phyloP scores from a whole-genome alignment of 352 stramenopile genomes.

The Pythium oligandrum region DNA sequence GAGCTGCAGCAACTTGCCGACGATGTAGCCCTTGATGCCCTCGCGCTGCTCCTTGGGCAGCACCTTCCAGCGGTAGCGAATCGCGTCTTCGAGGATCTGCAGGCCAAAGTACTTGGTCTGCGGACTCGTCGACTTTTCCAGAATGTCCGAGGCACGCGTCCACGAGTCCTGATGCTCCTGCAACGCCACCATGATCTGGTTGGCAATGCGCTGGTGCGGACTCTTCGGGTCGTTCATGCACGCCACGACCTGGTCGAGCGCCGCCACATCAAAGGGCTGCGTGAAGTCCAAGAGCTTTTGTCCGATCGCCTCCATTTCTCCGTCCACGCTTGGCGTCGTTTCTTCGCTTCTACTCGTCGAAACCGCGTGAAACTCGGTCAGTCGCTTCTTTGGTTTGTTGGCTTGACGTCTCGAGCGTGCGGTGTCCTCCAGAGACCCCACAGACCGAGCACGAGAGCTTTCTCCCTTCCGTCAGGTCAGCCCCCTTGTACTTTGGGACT shows the following conservation, averaged over 20 bases:
- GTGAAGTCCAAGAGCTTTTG: slow-evolving; percentile 92
- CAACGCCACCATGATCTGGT: slow-evolving; percentile 93
- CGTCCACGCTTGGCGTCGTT: no score
- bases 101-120: slow-evolving; percentile 93
- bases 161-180: slow-evolving; percentile 92
- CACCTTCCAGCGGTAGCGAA: slow-evolving; percentile 97
- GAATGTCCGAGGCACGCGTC: slow-evolving; percentile 93
- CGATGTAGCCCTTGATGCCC: slow-evolving; percentile 98
- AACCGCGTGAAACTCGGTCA: no score
- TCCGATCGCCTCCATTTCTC: slow-evolving; percentile 82
- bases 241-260: slow-evolving; percentile 96
- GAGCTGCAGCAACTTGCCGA: slow-evolving; percentile 94
- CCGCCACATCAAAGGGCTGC: slow-evolving; percentile 93
- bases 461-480: no score
- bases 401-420: no score
- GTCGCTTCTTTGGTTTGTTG: no score
- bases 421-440: no score
- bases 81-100: slow-evolving; percentile 96
- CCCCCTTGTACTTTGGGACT: no score
- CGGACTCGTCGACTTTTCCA: slow-evolving; percentile 90
- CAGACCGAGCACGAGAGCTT: no score
- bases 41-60: slow-evolving; percentile 95
- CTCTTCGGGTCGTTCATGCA: slow-evolving; percentile 95
- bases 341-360: no score
- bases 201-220: slow-evolving; percentile 89